phyloP scores from a whole-genome alignment of 2,329 filamentous ascomycete genomes.

The Sclerotiophoma versabilis region DNA sequence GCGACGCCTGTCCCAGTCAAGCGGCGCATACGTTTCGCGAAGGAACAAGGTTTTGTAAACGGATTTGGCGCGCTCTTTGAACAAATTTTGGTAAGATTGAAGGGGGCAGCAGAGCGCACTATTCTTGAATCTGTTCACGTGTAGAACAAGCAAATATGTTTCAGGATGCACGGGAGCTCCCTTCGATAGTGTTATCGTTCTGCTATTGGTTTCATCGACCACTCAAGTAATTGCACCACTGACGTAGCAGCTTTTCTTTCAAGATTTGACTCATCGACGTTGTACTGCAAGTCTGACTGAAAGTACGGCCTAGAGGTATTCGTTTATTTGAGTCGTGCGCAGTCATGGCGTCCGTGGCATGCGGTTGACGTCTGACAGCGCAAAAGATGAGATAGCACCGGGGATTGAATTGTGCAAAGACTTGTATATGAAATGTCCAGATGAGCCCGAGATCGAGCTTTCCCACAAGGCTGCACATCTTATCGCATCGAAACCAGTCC shows the following conservation, averaged over 20 bases:
- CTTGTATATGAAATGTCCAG: not conserved
- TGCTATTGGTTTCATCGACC: not conserved
- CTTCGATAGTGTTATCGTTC: not conserved
- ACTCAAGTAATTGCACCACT: not conserved
- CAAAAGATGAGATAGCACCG: not conserved
- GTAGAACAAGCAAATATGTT: not conserved
- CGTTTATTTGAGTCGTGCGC: no score
- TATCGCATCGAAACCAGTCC: not conserved
- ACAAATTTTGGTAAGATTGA: not conserved
- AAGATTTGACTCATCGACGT: not conserved
- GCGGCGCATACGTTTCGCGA: not conserved
- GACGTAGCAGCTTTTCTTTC: not conserved
- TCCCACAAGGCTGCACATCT: not conserved
- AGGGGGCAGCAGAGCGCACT: not conserved
- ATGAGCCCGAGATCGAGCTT: no score
- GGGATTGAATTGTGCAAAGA: not conserved
- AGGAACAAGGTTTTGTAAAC: slow-evolving; percentile 2
- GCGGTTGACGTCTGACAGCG: not conserved
- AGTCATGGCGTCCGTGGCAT: not conserved
- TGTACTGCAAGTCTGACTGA: no score
- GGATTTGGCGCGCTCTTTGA: not conserved
- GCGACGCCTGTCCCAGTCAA: not conserved
- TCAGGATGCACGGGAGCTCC: not conserved
- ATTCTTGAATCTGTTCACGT: not conserved
- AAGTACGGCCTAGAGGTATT: no score